Percentiles rank a stretch among this genome's conserved stretches.
phyloP scores from a whole-genome alignment of 2,329 filamentous ascomycete species.

The Nemania diffusa region DNA sequence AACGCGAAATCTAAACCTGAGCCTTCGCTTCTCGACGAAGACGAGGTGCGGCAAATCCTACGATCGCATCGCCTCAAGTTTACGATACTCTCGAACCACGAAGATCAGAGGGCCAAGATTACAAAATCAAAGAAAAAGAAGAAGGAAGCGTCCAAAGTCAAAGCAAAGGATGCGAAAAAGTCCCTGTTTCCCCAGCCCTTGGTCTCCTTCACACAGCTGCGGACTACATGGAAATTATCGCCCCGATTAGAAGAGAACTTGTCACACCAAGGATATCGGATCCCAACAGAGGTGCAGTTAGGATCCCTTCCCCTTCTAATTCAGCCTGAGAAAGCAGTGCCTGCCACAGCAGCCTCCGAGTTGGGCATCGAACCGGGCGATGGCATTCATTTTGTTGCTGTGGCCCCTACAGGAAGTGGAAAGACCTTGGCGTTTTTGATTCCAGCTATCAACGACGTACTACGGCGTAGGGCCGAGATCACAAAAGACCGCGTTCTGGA shows the following conservation, averaged over 20 bases:
- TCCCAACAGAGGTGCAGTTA: constrained; percentile 95
- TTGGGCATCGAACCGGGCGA: constrained; percentile 44
- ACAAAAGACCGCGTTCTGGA: constrained; percentile 65
- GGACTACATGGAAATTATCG: constrained; percentile 77
- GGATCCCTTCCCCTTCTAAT: constrained; percentile 84
- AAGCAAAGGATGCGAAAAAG: constrained; percentile 65
- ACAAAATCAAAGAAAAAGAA: constrained; percentile 68
- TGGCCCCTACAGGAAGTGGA: constrained; percentile 94
- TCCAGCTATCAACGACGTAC: constrained; percentile 81
- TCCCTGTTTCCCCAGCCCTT: constrained; percentile 83
- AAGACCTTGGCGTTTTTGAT: constrained; percentile 96
- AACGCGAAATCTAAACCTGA: constrained; percentile 38
- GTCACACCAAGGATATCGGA: constrained; percentile 81
- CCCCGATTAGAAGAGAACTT: constrained; percentile 81
- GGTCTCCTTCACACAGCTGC: constrained; percentile 78
- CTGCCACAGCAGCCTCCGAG: constrained; percentile 49
- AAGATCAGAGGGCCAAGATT: constrained; percentile 62
- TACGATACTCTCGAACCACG: constrained; percentile 72
- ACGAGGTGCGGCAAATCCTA: constrained; percentile 78
- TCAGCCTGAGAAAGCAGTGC: constrained; percentile 61
- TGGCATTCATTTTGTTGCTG: constrained; percentile 79
- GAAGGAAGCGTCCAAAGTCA: constrained; percentile 56
- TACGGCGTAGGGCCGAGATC: constrained; percentile 64
- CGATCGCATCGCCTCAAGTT: constrained; percentile 87
- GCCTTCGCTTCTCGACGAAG: constrained; percentile 66